phyloP scores from a whole-genome alignment of 257 asterid species.

The Penstemon eatonii region DNA sequence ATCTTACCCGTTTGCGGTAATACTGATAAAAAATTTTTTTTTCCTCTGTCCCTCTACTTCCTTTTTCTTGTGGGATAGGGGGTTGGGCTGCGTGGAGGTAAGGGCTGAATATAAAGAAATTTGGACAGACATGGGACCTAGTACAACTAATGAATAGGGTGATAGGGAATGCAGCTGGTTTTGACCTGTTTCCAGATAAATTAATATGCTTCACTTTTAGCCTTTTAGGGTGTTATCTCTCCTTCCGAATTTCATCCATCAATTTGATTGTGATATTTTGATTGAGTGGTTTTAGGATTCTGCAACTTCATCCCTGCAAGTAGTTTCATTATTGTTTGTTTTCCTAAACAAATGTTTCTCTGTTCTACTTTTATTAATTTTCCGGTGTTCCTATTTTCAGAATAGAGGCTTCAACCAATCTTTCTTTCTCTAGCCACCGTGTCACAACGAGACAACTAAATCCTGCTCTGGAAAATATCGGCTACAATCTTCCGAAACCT shows the following conservation, averaged over 20 bases:
- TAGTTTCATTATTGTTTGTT: conserved; percentile 14
- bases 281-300: background rate
- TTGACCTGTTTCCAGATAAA: background rate
- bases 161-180: background rate
- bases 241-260: background rate
- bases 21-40: too few species aligned
- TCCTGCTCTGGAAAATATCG: conserved; percentile 35
- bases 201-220: background rate
- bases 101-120: too few species aligned
- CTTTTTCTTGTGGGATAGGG: too few species aligned
- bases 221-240: conserved; percentile 10
- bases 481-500: conserved; percentile 36
- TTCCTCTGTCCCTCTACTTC: too few species aligned
- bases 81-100: too few species aligned
- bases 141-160: too few species aligned
- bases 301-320: conserved; percentile 17
- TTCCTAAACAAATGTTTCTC: conserved; percentile 5
- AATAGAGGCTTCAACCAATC: conserved; percentile 39
- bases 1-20: too few species aligned
- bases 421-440: conserved; percentile 42
- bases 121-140: background rate
- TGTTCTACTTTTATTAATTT: conserved; percentile 10
- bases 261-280: background rate
- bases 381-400: conserved; percentile 44
- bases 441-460: conserved; percentile 34